phyloP scores from a whole-genome alignment of 2,329 filamentous ascomycete genomes.

The Trichoderma breve region DNA sequence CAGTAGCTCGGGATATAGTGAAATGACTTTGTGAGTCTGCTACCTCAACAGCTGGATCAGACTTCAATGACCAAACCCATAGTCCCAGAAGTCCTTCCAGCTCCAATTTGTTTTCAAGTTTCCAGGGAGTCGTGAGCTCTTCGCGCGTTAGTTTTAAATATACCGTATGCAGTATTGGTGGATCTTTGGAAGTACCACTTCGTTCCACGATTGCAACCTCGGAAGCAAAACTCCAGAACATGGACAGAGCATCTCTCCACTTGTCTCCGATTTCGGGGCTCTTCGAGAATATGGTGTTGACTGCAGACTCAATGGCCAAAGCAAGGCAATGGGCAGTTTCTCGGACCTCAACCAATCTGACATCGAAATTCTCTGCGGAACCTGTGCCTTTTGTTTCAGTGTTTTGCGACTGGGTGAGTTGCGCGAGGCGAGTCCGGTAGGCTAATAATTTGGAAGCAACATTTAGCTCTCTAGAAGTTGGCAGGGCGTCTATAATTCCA shows the following conservation, averaged over 20 bases:
- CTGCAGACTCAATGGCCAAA: neutral
- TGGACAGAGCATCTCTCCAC: neutral
- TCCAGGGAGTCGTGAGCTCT: neutral
- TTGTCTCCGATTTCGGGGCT: neutral
- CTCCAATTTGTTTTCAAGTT: neutral
- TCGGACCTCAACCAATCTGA: neutral
- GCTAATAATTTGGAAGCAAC: neutral
- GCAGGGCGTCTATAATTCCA: neutral
- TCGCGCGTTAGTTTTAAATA: neutral
- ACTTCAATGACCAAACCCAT: neutral
- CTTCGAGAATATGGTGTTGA: neutral
- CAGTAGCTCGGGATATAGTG: neutral
- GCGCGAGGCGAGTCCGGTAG: neutral
- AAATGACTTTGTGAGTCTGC: neutral
- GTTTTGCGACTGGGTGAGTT: neutral
- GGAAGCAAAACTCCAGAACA: neutral
- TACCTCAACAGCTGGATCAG: neutral
- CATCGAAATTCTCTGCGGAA: neutral
- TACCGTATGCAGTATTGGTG: neutral
- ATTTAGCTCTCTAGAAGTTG: neutral
- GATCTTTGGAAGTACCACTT: neutral
- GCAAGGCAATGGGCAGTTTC: neutral
- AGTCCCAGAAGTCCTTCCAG: neutral
- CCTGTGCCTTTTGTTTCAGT: neutral
- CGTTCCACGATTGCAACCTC: too few relatives aligned